Evolutionary conservation across 2,329 filamentous ascomycete species (phyloP).

Genomic region (Ophiocordyceps sinensis): DNA sequence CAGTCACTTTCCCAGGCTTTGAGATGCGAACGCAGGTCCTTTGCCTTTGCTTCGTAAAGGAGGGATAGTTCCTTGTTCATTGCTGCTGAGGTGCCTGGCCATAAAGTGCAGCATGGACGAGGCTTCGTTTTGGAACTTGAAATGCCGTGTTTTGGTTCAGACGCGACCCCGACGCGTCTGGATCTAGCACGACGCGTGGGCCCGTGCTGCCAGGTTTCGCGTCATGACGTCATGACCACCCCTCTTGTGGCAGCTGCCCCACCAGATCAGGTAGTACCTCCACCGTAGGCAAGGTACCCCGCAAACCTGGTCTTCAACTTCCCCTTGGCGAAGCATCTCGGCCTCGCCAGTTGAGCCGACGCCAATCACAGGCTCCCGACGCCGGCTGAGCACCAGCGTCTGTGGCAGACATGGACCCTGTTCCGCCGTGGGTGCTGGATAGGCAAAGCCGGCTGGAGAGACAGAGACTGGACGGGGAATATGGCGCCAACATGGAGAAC

Average conservation of each 20-base stretch:
- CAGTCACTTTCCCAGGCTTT: constrained; percentile 65
- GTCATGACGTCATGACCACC: no score
- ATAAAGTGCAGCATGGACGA: not conserved
- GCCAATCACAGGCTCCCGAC: no score
- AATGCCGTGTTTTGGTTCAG: not conserved
- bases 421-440: no score
- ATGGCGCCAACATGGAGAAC: not conserved
- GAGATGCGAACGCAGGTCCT: constrained; percentile 49
- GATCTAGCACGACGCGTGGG: not conserved
- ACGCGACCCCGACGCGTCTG: not conserved
- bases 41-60: constrained; percentile 33
- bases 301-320: no score
- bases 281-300: no score
- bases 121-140: not conserved
- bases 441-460: not conserved
- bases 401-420: no score
- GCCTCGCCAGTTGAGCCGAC: no score
- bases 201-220: not conserved
- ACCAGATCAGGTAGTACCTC: not conserved
- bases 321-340: no score
- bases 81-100: not conserved
- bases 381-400: no score
- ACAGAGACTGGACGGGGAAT: not conserved
- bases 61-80: constrained; percentile 33
- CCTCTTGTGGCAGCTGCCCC: not conserved